Conservation (phyloP, 1,284 basidiomycete species). For the Rhodotorula mucilaginosa region DNA sequence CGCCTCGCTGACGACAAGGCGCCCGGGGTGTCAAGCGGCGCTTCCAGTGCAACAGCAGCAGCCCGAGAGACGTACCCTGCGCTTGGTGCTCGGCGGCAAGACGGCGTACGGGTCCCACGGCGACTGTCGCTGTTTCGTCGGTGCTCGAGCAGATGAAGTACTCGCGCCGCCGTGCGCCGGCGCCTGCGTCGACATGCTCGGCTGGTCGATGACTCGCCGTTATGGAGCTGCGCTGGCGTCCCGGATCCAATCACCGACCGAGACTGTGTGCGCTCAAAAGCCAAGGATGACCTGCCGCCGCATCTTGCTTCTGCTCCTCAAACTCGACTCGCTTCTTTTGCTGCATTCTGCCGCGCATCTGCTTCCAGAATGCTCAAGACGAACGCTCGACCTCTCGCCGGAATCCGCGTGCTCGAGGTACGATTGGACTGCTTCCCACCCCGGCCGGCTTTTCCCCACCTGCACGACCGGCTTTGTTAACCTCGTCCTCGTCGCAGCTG, state of each 20-base stretch:
- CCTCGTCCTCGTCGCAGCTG: constrained; percentile 57
- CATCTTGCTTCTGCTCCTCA: not conserved
- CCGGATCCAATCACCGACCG: no score
- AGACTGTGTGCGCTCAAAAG: no score
- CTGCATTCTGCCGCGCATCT: not conserved
- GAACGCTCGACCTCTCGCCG: constrained; percentile 16
- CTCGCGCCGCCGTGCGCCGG: constrained; percentile 9
- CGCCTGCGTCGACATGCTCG: constrained; percentile 1
- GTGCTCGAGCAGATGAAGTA: constrained; percentile 4
- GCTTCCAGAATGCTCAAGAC: not conserved
- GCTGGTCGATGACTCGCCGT: not conserved
- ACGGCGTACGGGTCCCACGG: constrained; percentile 36
- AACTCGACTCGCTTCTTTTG: no score
- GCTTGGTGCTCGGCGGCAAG: constrained; percentile 20
- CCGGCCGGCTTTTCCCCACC: constrained; percentile 1
- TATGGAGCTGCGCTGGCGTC: no score
- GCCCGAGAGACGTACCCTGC: constrained; percentile 13
- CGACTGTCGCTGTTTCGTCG: constrained; percentile 8
- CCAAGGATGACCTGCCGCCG: not conserved
- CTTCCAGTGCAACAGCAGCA: not conserved
- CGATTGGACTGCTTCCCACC: not conserved
- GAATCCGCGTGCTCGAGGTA: constrained; percentile 34
- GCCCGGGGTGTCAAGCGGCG: not conserved
- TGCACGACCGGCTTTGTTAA: not conserved
- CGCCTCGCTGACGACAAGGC: no score